These are phyloP conservation scores for Rhodotorula diobovata DNA, from an alignment of 768 basidiomycete genomes.

Conservation along the genomic window DNA sequence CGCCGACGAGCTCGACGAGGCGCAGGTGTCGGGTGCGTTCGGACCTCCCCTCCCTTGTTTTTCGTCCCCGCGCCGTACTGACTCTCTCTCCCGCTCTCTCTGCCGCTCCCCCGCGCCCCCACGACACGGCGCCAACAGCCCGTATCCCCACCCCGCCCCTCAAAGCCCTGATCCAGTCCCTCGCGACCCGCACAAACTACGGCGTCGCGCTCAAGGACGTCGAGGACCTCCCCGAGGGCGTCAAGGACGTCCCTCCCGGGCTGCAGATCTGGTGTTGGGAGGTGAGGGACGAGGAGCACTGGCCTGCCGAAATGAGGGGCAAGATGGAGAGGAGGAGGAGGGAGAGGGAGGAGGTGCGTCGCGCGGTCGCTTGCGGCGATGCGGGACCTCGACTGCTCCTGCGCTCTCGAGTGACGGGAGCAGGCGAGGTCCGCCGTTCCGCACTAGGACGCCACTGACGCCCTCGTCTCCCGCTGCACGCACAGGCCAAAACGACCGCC, in stretches of 20 bases:
- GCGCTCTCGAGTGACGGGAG: conserved; percentile 43
- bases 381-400: too few species aligned
- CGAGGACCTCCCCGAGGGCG: conserved; percentile 8
- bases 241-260: conserved; percentile 40
- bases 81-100: too few species aligned
- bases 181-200: conserved; percentile 71
- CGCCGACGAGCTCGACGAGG: background rate
- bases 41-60: background rate
- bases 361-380: background rate
- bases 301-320: conserved; percentile 63
- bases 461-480: conserved; percentile 50
- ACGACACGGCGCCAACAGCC: conserved; percentile 34
- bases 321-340: conserved; percentile 59
- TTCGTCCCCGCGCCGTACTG: background rate
- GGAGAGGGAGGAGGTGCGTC: conserved; percentile 63
- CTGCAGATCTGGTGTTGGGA: conserved; percentile 84
- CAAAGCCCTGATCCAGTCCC: conserved; percentile 61
- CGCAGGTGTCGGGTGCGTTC: background rate
- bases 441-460: too few species aligned
- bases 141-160: conserved; percentile 55
- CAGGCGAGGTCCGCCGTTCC: too few species aligned
- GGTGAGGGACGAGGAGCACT: conserved; percentile 60
- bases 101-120: background rate
- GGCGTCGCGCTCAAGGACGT: conserved; percentile 55
- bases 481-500: conserved; percentile 45